Base-by-base conservation (phyloP, 176 grass and related monocot species). In the Ensete glaucum region DNA sequence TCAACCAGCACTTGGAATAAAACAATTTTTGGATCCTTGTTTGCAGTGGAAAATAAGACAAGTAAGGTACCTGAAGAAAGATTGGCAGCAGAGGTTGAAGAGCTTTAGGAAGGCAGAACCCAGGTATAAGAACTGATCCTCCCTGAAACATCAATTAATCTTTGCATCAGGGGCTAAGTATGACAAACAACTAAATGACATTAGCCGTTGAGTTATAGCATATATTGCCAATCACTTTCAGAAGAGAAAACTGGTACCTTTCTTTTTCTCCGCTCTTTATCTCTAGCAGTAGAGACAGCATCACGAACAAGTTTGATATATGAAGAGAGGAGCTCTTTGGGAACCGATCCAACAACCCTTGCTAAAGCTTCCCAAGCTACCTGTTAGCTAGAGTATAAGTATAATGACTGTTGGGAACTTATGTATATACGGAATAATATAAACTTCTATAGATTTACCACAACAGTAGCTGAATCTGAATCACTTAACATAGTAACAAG, bases 291-390 rank as follows among this genome's bases (percentile, higher is more conserved):
- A 76, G 90, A 98, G 53, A 98, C 73, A 85, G 95, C 88, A 91
- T 98, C 95, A 4, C 90, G 90, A 24, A 98, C 88, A 81, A 98
- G 22, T 85, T 93, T 98, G 72, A 98, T 98, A 82, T 91, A 89
- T 9, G 90, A 83, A 53, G 90, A 85, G 19, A 98, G 88, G 56
- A 89, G 77, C 83, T 98, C 95, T 82, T 98, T 98, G 7, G 88
- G 88, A 82, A 93, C 76, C 73, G 95, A 91, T 53, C 82, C 76
- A 80, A 93, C 86, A 62, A 98, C 95, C 86, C 85, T 91, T 74
- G 84, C 80, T 81, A 98, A 92, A 83, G 95, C 95, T 81, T 98
- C 95, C 90, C 87, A 91, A 62, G 88, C 90, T 84, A 76, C 88
- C 95, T 98, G 74, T 85, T 82, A 73, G 80, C 62, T 72, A 80